Evolutionary conservation across 345 rosid species (phyloP).

Genomic region (Citrus glauca): DNA sequence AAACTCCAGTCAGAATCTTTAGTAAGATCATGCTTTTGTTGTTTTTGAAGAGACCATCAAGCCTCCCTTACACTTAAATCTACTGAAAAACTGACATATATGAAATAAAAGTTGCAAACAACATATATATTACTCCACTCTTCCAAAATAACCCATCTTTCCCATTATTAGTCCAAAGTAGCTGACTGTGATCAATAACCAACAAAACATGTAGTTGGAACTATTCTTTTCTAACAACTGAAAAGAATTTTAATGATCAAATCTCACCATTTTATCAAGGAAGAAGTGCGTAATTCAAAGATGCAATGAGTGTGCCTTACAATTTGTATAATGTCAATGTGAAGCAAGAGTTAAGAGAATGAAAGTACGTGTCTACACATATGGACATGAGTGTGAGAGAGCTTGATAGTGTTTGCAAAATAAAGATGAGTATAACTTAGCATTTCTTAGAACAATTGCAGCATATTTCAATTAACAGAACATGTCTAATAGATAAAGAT

Average conservation of each 20-base stretch:
- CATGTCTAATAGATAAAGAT: not conserved
- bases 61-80: not conserved
- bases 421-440: not conserved
- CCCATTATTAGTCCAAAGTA: not conserved
- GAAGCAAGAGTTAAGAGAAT: not conserved
- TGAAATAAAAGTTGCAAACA: not conserved
- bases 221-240: not conserved
- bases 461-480: not conserved
- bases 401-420: not conserved
- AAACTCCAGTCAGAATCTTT: not conserved
- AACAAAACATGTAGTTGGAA: not conserved
- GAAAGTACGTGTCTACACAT: not conserved
- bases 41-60: not conserved
- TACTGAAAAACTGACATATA: not conserved
- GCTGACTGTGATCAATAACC: not conserved
- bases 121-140: not conserved
- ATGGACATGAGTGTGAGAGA: not conserved
- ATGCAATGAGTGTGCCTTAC: not conserved
- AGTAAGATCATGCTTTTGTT: not conserved
- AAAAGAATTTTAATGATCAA: not conserved
- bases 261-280: not conserved
- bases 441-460: not conserved
- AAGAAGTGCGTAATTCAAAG: not conserved
- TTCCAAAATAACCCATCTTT: not conserved
- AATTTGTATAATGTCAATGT: not conserved